Conservation (phyloP, 176 grass and related monocot species). For the Paspalum vaginatum region DNA sequence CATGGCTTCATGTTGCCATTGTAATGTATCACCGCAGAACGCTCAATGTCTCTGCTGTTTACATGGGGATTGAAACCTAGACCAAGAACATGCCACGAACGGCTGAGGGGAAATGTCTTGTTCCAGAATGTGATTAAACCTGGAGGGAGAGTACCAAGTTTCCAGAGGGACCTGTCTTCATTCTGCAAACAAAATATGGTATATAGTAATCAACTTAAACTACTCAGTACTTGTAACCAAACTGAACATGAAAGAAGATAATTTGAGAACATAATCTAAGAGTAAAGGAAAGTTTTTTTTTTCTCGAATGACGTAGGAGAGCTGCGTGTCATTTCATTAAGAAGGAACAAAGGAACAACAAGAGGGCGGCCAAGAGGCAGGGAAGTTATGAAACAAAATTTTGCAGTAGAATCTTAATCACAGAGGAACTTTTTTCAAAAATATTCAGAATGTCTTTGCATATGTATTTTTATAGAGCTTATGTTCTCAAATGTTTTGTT, state of each 20-base stretch:
- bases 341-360: too few relatives aligned
- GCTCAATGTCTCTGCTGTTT: constrained; percentile 57
- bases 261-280: constrained; percentile 13
- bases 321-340: too few relatives aligned
- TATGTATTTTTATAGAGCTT: background rate
- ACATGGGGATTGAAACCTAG: constrained; percentile 85
- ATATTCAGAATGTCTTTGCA: background rate
- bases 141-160: constrained; percentile 85
- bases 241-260: constrained; percentile 24
- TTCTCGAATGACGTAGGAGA: too few relatives aligned
- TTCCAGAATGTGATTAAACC: constrained; percentile 90
- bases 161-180: constrained; percentile 69
- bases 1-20: constrained; percentile 94
- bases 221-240: background rate
- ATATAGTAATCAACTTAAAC: constrained; percentile 26
- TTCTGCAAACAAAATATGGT: constrained; percentile 52
- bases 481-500: background rate
- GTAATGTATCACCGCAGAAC: constrained; percentile 76
- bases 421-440: background rate
- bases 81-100: constrained; percentile 73
- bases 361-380: too few relatives aligned
- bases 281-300: background rate
- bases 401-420: background rate
- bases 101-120: constrained; percentile 58
- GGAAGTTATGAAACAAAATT: background rate